Evolutionary conservation across 441 rosid species (phyloP).

Genomic region (Corymbia citriodora): DNA sequence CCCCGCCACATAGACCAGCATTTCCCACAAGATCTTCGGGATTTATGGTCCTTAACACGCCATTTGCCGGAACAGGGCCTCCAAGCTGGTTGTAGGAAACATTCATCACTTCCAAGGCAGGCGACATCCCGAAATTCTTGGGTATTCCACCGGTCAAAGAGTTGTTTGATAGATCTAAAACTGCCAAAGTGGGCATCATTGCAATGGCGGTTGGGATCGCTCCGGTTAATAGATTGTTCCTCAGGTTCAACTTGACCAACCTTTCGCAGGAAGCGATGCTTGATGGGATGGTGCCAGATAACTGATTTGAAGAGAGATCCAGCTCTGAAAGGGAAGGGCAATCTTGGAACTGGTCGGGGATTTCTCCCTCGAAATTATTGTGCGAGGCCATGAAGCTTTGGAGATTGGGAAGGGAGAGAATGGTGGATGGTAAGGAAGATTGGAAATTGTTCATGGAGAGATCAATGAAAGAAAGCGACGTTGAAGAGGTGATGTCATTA

Average conservation of each 20-base stretch:
- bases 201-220: conserved; percentile 60
- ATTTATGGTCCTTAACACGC: conserved; percentile 58
- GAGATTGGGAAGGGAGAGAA: conserved; percentile 67
- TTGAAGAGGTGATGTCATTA: conserved; percentile 52
- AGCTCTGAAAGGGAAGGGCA: conserved; percentile 76
- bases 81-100: conserved; percentile 68
- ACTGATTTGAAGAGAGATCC: conserved; percentile 75
- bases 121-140: conserved; percentile 57
- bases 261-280: conserved; percentile 84
- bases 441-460: conserved; percentile 54
- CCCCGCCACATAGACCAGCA: conserved; percentile 64
- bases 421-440: conserved; percentile 65
- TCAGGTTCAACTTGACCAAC: conserved; percentile 61
- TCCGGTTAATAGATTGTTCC: conserved; percentile 55
- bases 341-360: conserved; percentile 87
- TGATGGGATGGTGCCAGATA: conserved; percentile 58
- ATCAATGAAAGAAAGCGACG: conserved; percentile 80
- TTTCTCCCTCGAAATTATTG: conserved; percentile 53
- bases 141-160: conserved; percentile 68
- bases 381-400: conserved; percentile 58
- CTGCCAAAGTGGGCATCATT: conserved; percentile 73
- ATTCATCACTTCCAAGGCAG: conserved; percentile 65
- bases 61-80: conserved; percentile 75
- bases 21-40: conserved; percentile 66
- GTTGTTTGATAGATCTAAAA: conserved; percentile 77